A percentile compares a stretch with the other conserved stretches of the same genome.
Conservation (phyloP, 1,139 yeast genomes). For the Taphrina sp. region DNA sequence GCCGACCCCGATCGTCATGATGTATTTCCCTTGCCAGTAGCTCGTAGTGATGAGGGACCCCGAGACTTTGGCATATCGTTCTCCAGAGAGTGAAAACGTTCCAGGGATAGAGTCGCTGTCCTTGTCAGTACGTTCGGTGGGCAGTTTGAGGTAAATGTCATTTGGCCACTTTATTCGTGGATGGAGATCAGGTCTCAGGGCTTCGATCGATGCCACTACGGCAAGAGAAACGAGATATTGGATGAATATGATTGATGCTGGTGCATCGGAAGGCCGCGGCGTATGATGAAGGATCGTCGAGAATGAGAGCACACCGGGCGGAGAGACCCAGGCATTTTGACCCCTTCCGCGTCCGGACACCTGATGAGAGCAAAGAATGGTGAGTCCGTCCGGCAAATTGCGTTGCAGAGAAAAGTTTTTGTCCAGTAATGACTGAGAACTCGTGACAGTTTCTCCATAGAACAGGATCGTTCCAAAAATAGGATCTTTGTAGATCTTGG, state of each 20-base stretch:
- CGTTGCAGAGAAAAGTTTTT: constrained; percentile 61
- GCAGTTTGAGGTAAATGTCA: constrained; percentile 79
- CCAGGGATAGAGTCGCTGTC: constrained; percentile 35
- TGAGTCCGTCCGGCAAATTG: constrained; percentile 66
- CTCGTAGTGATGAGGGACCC: constrained; percentile 82
- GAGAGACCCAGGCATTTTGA: constrained; percentile 93
- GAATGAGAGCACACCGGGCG: constrained; percentile 83
- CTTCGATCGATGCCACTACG: constrained; percentile 66
- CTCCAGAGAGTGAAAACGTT: constrained; percentile 47
- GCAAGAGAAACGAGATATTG: constrained; percentile 88
- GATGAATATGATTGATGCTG: constrained; percentile 59
- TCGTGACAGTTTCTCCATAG: constrained; percentile 86
- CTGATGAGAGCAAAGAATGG: constrained; percentile 56
- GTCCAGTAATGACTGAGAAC: constrained; percentile 78
- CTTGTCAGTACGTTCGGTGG: constrained; percentile 46
- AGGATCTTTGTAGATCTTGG: constrained; percentile 40
- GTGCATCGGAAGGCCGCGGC: constrained; percentile 53
- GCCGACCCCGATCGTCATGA: constrained; percentile 77
- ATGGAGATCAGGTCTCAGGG: constrained; percentile 68
- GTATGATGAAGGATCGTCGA: constrained; percentile 56
- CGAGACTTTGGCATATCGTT: constrained; percentile 68
- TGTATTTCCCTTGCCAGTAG: constrained; percentile 54
- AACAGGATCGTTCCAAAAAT: constrained; percentile 62
- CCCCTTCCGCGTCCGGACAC: constrained; percentile 92
- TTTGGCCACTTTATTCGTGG: constrained; percentile 94